Percentiles rank a stretch among this genome's conserved stretches.
Evolutionary conservation across 2,329 filamentous ascomycete genomes (phyloP).

Genomic region (Drechslerella stenobrocha): DNA sequence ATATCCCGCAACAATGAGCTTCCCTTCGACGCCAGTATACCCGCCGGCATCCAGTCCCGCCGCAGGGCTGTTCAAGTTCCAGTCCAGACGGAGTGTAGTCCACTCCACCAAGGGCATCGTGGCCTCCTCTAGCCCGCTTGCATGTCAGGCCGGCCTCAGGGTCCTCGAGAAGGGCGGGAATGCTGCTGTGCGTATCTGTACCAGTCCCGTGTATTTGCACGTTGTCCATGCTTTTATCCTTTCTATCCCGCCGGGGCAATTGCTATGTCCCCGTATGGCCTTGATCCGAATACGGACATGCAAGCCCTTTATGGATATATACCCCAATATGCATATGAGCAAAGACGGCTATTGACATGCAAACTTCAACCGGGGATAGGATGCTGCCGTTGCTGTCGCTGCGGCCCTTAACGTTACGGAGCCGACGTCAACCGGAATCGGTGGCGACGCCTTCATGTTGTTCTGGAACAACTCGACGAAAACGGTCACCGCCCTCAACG

Average conservation of each 20-base stretch:
- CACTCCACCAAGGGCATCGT: slow-evolving; percentile 89
- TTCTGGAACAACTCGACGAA: slow-evolving; percentile 83
- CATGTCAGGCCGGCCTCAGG: slow-evolving; percentile 81
- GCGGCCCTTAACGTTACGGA: slow-evolving; percentile 93
- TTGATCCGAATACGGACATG: too few species aligned
- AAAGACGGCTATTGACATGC: background rate
- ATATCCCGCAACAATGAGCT: slow-evolving; percentile 12
- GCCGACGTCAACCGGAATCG: slow-evolving; percentile 88
- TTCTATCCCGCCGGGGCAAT: too few species aligned
- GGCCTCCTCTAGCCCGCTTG: slow-evolving; percentile 84
- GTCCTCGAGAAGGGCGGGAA: slow-evolving; percentile 88
- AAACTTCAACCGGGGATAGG: slow-evolving; percentile 60
- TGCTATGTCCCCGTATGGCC: background rate
- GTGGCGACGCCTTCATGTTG: slow-evolving; percentile 95
- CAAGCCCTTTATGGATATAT: too few species aligned
- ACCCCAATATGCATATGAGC: background rate
- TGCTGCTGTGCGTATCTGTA: slow-evolving; percentile 70
- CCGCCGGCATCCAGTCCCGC: slow-evolving; percentile 48
- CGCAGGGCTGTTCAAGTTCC: slow-evolving; percentile 65
- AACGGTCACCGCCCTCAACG: slow-evolving; percentile 84
- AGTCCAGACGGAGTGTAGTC: slow-evolving; percentile 84
- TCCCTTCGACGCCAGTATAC: slow-evolving; percentile 11
- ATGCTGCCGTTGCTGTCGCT: slow-evolving; percentile 93
- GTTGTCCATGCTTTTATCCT: too few species aligned
- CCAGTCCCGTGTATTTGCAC: background rate